phyloP scores from a whole-genome alignment of 2,329 filamentous ascomycete genomes.

The Cordyceps militaris region DNA sequence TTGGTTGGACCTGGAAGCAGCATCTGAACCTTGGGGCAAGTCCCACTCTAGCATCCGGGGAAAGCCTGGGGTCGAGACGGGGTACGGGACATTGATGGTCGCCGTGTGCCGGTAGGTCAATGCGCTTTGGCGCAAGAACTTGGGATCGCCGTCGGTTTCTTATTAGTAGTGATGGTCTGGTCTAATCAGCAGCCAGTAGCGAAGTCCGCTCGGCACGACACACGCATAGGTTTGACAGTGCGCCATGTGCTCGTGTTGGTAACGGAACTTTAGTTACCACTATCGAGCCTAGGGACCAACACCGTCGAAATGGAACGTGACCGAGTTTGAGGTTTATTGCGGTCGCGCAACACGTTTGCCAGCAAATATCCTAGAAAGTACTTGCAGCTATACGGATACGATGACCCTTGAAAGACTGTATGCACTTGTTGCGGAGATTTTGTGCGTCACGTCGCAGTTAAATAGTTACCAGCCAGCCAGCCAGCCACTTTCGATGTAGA shows the following conservation, averaged over 20 bases:
- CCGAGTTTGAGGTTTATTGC: background rate
- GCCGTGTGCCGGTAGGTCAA: conserved; percentile 4
- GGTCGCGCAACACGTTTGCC: background rate
- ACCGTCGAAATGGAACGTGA: background rate
- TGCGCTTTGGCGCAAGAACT: background rate
- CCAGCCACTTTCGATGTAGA: no score
- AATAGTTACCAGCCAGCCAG: background rate
- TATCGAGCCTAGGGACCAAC: background rate
- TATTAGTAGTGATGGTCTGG: no score
- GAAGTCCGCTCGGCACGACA: no score
- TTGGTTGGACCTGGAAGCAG: background rate
- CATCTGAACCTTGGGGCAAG: background rate
- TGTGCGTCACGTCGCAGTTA: background rate
- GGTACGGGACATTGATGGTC: conserved; percentile 5
- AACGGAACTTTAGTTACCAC: background rate
- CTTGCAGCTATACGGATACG: background rate
- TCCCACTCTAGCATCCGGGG: conserved; percentile 8
- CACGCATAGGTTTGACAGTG: no score
- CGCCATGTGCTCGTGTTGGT: background rate
- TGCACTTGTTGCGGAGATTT: background rate
- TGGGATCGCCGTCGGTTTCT: background rate
- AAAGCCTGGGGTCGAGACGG: conserved; percentile 7
- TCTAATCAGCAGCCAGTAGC: background rate
- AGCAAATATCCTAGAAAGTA: no score
- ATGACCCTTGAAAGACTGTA: background rate